Evolutionary conservation across 208 protist species (phyloP).

Genomic region (Trypanosomatidae sp.): DNA sequence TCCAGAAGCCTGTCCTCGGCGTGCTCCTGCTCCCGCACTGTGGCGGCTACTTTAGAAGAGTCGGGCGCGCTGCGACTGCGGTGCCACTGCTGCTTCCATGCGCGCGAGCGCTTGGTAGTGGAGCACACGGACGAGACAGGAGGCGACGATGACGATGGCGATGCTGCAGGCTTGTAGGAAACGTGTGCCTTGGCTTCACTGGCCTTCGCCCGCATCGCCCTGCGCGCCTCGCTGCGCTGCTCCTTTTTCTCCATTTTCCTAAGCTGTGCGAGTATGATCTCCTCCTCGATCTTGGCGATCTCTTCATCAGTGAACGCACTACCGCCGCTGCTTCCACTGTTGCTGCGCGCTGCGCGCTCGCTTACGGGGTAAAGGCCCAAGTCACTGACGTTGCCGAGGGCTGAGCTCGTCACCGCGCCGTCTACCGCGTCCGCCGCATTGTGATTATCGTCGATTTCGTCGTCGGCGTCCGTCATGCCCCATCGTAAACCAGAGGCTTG

Average conservation of each 20-base stretch:
- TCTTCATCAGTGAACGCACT: constrained; percentile 2
- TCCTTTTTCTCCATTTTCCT: constrained; percentile 8
- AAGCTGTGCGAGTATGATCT: constrained; percentile 6
- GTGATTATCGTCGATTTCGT: neutral
- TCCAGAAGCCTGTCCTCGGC: constrained; percentile 19
- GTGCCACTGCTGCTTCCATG: neutral
- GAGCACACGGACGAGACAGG: neutral
- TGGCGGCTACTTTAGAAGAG: neutral
- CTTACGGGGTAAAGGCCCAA: constrained; percentile 10
- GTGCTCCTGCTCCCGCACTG: neutral
- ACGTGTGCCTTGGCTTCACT: neutral
- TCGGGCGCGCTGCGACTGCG: neutral
- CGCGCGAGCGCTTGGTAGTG: neutral
- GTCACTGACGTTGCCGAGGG: constrained; percentile 1
- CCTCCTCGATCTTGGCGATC: constrained; percentile 15
- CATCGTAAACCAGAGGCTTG: neutral
- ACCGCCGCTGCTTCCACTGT: neutral
- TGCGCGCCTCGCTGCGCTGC: constrained; percentile 3
- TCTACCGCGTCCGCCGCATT: neutral
- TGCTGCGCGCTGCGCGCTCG: neutral
- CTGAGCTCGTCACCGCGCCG: neutral
- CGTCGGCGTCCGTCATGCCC: neutral
- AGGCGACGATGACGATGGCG: neutral
- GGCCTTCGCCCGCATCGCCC: constrained; percentile 4
- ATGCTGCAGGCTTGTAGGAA: neutral